phyloP scores from a whole-genome alignment of 768 basidiomycete species.

The Boletus bicolor region DNA sequence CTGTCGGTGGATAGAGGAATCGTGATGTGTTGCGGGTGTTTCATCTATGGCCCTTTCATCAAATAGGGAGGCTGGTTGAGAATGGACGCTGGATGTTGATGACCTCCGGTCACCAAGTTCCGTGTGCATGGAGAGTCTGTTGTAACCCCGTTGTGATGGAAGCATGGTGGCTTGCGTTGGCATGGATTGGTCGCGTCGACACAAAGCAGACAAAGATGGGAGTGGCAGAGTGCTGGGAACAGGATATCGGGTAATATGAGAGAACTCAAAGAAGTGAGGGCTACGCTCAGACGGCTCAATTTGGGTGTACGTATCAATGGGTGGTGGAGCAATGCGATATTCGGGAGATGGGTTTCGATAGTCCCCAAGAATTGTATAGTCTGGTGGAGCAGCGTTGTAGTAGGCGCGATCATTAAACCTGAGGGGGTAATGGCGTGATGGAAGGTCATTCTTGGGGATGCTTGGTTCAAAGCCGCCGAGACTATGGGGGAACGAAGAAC shows the following conservation, averaged over 20 bases:
- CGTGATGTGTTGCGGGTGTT: not conserved
- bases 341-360: slow-evolving; percentile 13
- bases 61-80: slow-evolving; percentile 8
- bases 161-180: slow-evolving; percentile 5
- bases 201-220: slow-evolving; percentile 1
- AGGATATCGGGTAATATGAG: slow-evolving; percentile 28
- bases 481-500: slow-evolving; percentile 27
- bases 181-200: slow-evolving; percentile 4
- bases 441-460: slow-evolving; percentile 8
- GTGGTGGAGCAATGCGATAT: slow-evolving; percentile 9
- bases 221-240: slow-evolving; percentile 22
- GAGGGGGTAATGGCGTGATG: slow-evolving; percentile 3
- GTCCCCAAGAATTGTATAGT: slow-evolving; percentile 15
- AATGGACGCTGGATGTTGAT: slow-evolving; percentile 9
- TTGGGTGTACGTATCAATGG: slow-evolving; percentile 12
- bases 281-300: slow-evolving; percentile 9
- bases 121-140: slow-evolving; percentile 5
- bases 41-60: slow-evolving; percentile 7
- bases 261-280: slow-evolving; percentile 26
- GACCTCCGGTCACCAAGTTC: slow-evolving; percentile 10
- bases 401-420: slow-evolving; percentile 9
- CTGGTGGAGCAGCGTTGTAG: slow-evolving; percentile 7
- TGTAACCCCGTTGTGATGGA: slow-evolving; percentile 10
- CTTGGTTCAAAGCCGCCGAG: slow-evolving; percentile 23
- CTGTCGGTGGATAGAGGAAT: not conserved